phyloP scores from a whole-genome alignment of 2,329 filamentous ascomycete genomes.

The Didymella pomorum region DNA sequence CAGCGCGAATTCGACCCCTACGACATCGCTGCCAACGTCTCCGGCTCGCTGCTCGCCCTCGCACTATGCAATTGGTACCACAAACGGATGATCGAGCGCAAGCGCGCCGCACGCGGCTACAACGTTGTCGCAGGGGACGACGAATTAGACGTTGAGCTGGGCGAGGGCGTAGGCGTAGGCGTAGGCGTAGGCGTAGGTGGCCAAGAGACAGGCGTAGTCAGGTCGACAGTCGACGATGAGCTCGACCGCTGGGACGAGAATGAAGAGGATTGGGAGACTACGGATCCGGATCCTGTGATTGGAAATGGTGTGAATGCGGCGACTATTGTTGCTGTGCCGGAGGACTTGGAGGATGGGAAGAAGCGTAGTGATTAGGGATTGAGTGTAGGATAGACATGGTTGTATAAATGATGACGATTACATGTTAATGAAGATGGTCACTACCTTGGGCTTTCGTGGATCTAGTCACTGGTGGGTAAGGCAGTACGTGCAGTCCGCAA shows the following conservation, averaged over 20 bases:
- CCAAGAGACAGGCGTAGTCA: constrained; percentile 71
- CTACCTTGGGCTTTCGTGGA: too few relatives aligned
- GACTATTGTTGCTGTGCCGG: constrained; percentile 31
- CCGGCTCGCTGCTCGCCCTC: constrained; percentile 76
- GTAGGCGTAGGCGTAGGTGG: constrained; percentile 66
- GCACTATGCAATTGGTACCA: constrained; percentile 90
- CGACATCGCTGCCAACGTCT: constrained; percentile 86
- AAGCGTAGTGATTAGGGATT: constrained; percentile 52
- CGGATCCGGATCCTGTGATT: constrained; percentile 52
- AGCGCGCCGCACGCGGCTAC: constrained; percentile 76
- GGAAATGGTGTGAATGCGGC: constrained; percentile 28
- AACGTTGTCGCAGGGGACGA: constrained; percentile 71
- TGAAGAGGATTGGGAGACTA: constrained; percentile 71
- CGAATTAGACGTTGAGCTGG: constrained; percentile 75
- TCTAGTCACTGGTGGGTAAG: too few relatives aligned
- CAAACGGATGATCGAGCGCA: constrained; percentile 90
- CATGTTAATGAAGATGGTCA: neutral
- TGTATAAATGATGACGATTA: constrained; percentile 3
- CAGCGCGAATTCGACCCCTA: constrained; percentile 73
- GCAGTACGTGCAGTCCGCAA: too few relatives aligned
- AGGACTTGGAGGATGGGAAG: constrained; percentile 46
- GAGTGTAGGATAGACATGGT: constrained; percentile 1
- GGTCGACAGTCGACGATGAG: constrained; percentile 72
- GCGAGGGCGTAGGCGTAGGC: constrained; percentile 60
- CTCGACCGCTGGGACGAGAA: constrained; percentile 97